Percentiles rank a stretch among this genome's conserved stretches.
Evolutionary conservation across 768 basidiomycete species (phyloP).

Genomic region (Gloeophyllum trabeum): DNA sequence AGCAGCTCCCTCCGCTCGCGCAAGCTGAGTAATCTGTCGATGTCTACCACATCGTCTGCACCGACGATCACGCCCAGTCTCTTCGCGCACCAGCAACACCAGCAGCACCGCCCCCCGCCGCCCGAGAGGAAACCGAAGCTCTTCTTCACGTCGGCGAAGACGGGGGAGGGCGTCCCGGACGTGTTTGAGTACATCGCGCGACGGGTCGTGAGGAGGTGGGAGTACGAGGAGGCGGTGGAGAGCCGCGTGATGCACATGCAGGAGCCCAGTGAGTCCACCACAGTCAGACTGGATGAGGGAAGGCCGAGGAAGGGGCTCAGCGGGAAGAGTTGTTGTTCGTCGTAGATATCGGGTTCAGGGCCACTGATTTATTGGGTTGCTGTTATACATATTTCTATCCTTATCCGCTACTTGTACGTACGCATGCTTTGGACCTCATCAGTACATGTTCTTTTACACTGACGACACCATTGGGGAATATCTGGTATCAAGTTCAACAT

Average conservation of each 20-base stretch:
- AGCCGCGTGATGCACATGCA: slow-evolving; percentile 27
- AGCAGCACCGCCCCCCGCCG: slow-evolving; percentile 12
- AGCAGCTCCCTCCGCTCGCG: slow-evolving; percentile 11
- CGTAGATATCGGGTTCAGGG: too few relatives aligned
- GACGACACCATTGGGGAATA: too few relatives aligned
- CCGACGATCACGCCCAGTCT: slow-evolving; percentile 52
- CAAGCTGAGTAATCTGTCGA: slow-evolving; percentile 20
- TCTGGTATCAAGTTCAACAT: too few relatives aligned
- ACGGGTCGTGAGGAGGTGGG: slow-evolving; percentile 53
- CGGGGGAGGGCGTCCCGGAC: slow-evolving; percentile 56
- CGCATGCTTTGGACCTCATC: too few relatives aligned
- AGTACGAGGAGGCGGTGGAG: slow-evolving; percentile 51
- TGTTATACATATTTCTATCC: too few relatives aligned
- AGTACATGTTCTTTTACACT: too few relatives aligned
- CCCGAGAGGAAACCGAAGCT: slow-evolving; percentile 49
- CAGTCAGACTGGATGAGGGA: slow-evolving; percentile 21
- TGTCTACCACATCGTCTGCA: slow-evolving; percentile 34
- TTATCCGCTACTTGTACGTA: too few relatives aligned
- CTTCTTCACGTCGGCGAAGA: slow-evolving; percentile 73
- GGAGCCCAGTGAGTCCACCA: slow-evolving; percentile 24
- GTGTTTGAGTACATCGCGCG: slow-evolving; percentile 71
- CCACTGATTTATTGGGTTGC: too few relatives aligned
- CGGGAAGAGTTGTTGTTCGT: too few relatives aligned
- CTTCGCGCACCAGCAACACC: slow-evolving; percentile 27
- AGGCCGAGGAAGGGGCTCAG: not conserved